Percentiles rank a stretch among this genome's conserved stretches.
Evolutionary conservation across 2,329 filamentous ascomycete genomes (phyloP).

Genomic region (Aspergillus carbonarius): DNA sequence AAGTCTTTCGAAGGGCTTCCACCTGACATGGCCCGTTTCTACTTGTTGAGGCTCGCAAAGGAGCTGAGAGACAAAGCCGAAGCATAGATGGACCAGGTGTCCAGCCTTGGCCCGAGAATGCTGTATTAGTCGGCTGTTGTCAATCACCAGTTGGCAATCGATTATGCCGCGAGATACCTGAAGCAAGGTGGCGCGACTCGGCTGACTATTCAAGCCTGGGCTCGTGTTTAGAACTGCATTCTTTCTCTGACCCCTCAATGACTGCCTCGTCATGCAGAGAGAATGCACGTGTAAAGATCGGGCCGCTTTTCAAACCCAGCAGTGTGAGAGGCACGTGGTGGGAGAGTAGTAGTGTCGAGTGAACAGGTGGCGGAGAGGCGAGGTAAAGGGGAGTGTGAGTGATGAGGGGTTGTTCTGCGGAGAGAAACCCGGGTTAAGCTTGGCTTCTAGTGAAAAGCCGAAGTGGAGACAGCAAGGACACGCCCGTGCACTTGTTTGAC

Average conservation of each 20-base stretch:
- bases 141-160: neutral
- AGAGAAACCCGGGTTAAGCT: neutral
- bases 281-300: neutral
- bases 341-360: neutral
- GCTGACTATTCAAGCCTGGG: neutral
- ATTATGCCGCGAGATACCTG: neutral
- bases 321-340: neutral
- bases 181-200: neutral
- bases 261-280: neutral
- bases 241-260: neutral
- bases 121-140: neutral
- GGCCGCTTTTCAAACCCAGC: neutral
- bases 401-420: neutral
- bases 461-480: neutral
- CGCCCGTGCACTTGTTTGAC: neutral
- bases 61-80: constrained; percentile 55
- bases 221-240: neutral
- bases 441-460: neutral
- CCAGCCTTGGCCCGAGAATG: neutral
- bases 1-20: constrained; percentile 54
- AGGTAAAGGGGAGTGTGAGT: neutral
- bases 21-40: constrained; percentile 68
- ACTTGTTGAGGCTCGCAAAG: constrained; percentile 67
- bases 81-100: constrained; percentile 17
- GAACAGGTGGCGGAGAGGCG: neutral